Evolutionary conservation across 768 basidiomycete genomes (phyloP), one percentile per base, ranked within the genome.

Genomic region (Russula vinacea): DNA sequence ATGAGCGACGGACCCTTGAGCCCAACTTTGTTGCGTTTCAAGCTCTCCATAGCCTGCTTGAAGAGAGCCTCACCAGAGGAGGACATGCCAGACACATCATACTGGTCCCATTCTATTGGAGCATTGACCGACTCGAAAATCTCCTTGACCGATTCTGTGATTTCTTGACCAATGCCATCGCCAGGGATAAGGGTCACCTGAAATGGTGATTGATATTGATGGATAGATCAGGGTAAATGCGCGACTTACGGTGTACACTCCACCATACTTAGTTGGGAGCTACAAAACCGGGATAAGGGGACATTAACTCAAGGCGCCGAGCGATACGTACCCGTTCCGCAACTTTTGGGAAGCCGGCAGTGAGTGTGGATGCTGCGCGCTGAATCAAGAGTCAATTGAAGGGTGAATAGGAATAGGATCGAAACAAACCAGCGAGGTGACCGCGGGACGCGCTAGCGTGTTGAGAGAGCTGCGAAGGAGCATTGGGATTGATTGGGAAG

Each of bases 61-160:
- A 99, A 98, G 70, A 98, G 85, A 54, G 86, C 90, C 75, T 98
- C 97, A 69, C 94, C 94, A 54, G 90, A 82, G 44, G 90, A 91
- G 42, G 95, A 96, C 83, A 95, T 87, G 64, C 97, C 97, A 45
- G 94, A 96, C 68, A 99, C 94, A 73, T 98, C 85, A 78, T 95
- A 98, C 75, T 98, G 94, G 73, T 98, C 95, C 92, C 93, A 97
- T 74, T 98, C 93, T 77, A 99, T 96, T 75, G 97, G 97, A 37
- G 95, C 97, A 73, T 98, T 99, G 74, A 94, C 85, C 69, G 92
- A 83, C 75, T 96, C 93, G 73, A 99, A 99, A 74, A 99, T 95
- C 77, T 98, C 95, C 79, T 99, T 98, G 70, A 99, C 95, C 1
- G 94, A 95, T 78, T 96, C 92, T 64, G 96, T 93, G 73, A 99